Conservation (phyloP, 228 moss, liverwort and hornwort genomes). For the Sphagnum magellanicum region DNA sequence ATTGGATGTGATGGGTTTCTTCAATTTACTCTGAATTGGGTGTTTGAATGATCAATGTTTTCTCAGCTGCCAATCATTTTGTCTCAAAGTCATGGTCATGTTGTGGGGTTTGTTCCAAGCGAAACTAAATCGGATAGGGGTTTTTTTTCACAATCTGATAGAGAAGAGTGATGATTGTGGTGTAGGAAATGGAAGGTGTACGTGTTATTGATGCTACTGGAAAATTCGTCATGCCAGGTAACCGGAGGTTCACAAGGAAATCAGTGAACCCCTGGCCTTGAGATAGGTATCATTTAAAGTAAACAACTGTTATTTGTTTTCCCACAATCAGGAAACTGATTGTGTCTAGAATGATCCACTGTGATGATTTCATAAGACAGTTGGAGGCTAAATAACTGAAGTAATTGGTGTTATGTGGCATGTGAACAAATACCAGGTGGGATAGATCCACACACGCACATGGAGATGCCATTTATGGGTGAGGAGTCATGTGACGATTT, state of each 20-base stretch:
- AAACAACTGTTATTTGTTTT: neutral
- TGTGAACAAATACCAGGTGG: conserved; percentile 43
- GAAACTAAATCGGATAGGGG: too few relatives aligned
- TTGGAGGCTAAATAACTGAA: neutral
- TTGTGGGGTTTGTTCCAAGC: too few relatives aligned
- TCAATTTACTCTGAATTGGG: too few relatives aligned
- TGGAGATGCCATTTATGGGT: conserved; percentile 99
- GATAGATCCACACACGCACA: conserved; percentile 95
- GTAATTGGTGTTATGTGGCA: neutral
- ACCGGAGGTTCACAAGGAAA: too few relatives aligned
- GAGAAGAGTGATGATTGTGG: conserved; percentile 1
- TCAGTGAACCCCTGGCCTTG: too few relatives aligned
- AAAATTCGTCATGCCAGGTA: conserved; percentile 98
- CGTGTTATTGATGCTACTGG: conserved; percentile 87
- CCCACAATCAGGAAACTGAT: too few relatives aligned
- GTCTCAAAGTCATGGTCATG: too few relatives aligned
- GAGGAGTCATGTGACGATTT: conserved; percentile 81
- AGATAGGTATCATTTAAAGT: too few relatives aligned
- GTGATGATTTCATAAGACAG: neutral
- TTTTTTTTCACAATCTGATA: too few relatives aligned
- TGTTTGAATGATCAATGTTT: too few relatives aligned
- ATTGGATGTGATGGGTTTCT: too few relatives aligned
- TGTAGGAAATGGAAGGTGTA: conserved; percentile 71
- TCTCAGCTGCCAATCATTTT: too few relatives aligned
- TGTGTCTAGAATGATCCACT: neutral